Evolutionary conservation across 371 early-diverging fungal species (phyloP), one percentile per base, ranked within the genome.

Genomic region (Apophysomyces variabilis): DNA sequence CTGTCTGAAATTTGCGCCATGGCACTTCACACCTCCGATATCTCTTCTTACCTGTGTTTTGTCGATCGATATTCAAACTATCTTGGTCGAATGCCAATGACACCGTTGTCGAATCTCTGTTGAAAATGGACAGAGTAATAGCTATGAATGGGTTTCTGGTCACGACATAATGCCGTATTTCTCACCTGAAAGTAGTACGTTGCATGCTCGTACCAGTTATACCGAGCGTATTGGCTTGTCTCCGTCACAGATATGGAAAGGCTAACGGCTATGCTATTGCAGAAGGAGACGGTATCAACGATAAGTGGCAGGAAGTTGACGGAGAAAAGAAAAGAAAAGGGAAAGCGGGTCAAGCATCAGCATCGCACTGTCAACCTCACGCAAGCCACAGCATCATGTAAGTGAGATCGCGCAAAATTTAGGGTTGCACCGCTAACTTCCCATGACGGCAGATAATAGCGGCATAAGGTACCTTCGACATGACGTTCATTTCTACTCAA

Each of bases 141-240:
- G 9, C 35, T 7, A 26, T 50, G 9, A 50, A 21, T 21, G 32
- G 32, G 32, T 50, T 16, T 50, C 5, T 21, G 54, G 9, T 47
- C 21, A 21, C 7, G 5, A 50, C 54, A 18, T n/a, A 21, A 21
- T 11, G 21, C 35, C 11, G 7, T 11, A 3, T 7, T 21, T 8
- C 21, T 50, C 21, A 50, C 54, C 54, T 50, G 54, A 50, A 7
- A 50, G 16, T 50, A 50, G 54, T 26, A 50, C 18, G 21, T 7
- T 50, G 21, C 54, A 50, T 50, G 54, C 54, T 50, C 16, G 54
- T 21, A 50, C 21, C 54, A 50, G 54, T 50, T 50, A 16, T 11
- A 50, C 54, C 21, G 54, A 50, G 54, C 54, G n/a, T 50, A 21
- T 50, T 50, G 54, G 16, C 54, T 50, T 50, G 54, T 50, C 54